Evolutionary conservation across 1,284 basidiomycete genomes (phyloP).

Genomic region (Melampsora abietis-canadensis): DNA sequence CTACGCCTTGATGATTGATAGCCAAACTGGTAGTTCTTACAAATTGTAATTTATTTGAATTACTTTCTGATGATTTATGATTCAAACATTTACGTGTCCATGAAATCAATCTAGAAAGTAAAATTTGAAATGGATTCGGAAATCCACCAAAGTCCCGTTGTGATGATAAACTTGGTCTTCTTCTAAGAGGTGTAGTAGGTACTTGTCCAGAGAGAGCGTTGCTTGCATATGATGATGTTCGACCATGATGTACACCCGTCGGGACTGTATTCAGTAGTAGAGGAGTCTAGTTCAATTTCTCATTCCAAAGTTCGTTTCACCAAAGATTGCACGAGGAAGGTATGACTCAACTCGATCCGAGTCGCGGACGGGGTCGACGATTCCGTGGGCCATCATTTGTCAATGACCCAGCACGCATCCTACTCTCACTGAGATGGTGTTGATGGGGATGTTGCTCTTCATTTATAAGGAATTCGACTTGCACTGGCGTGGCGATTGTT

Average conservation of each 20-base stretch:
- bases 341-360: neutral
- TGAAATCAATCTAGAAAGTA: slow-evolving; percentile 55
- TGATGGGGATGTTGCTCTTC: neutral
- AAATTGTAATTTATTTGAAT: slow-evolving; percentile 60
- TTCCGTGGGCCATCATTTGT: neutral
- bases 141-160: slow-evolving; percentile 75
- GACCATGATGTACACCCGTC: no score
- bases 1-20: slow-evolving; percentile 48
- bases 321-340: no score
- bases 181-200: slow-evolving; percentile 40
- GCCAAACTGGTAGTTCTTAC: slow-evolving; percentile 65
- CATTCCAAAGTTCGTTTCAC: slow-evolving; percentile 31
- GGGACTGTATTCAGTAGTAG: slow-evolving; percentile 44
- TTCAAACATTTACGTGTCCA: slow-evolving; percentile 8
- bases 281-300: slow-evolving; percentile 45
- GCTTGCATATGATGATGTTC: no score
- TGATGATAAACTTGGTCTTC: slow-evolving; percentile 53
- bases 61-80: slow-evolving; percentile 57
- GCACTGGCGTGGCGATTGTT: no score
- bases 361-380: neutral
- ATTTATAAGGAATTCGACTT: neutral
- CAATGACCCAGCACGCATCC: neutral
- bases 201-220: no score
- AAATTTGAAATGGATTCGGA: slow-evolving; percentile 70
- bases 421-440: neutral